These are phyloP conservation scores for Leucogyrophana mollusca DNA, from an alignment of 768 basidiomycete species.

Conservation along the genomic window DNA sequence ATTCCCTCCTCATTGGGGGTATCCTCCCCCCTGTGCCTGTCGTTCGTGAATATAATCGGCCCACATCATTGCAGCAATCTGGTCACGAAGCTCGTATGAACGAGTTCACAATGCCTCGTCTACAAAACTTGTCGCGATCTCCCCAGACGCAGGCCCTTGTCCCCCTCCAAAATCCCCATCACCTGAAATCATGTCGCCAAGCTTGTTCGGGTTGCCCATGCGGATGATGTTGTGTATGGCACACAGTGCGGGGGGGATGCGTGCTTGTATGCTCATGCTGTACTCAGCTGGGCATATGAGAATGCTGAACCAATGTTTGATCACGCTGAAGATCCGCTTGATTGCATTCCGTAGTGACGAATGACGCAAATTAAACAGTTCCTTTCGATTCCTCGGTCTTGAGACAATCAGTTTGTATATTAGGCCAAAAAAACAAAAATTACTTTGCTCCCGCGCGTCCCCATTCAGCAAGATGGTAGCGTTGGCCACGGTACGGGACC, in stretches of 20 bases:
- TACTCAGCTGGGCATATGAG: conserved; percentile 11
- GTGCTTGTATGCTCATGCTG: conserved; percentile 16
- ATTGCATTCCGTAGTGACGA: conserved; percentile 17
- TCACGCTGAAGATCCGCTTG: conserved; percentile 19
- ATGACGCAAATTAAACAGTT: conserved; percentile 25
- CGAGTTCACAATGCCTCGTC: no score
- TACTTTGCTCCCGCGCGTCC: background rate
- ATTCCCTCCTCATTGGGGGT: no score
- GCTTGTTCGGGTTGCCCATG: conserved; percentile 8
- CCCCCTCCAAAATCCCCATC: no score
- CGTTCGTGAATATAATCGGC: no score
- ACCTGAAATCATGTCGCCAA: background rate
- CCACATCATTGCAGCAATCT: no score
- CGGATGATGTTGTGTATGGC: conserved; percentile 25
- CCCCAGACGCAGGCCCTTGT: no score
- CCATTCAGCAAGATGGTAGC: conserved; percentile 19
- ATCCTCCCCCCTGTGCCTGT: no score
- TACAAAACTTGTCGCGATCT: no score
- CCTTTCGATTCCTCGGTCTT: conserved; percentile 15
- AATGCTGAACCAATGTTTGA: conserved; percentile 18
- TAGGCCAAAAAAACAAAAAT: background rate
- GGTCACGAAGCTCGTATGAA: no score
- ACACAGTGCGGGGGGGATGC: conserved; percentile 20
- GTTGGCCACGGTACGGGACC: conserved; percentile 9
- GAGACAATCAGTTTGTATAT: background rate